phyloP scores from a whole-genome alignment of 2,329 filamentous ascomycete species.

The Colletotrichum liriopes region DNA sequence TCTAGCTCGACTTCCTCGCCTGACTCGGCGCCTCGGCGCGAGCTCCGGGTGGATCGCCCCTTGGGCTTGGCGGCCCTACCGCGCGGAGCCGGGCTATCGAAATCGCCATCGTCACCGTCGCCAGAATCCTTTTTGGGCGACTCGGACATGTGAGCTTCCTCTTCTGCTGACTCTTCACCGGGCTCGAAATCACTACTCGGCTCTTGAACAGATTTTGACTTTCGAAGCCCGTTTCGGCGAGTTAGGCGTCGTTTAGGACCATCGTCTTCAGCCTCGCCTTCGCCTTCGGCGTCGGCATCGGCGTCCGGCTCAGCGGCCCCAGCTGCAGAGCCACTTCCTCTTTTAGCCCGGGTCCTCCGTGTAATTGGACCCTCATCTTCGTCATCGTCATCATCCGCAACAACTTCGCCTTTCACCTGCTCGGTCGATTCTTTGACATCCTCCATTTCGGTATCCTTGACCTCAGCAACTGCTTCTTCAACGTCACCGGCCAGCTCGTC shows the following conservation, averaged over 20 bases:
- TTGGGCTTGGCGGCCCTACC: slow-evolving; percentile 60
- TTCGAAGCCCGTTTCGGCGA: slow-evolving; percentile 59
- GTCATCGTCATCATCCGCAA: slow-evolving; percentile 59
- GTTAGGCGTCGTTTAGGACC: slow-evolving; percentile 64
- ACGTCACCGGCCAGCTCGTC: slow-evolving; percentile 57
- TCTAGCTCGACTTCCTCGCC: slow-evolving; percentile 73
- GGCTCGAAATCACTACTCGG: slow-evolving; percentile 75
- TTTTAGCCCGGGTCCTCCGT: slow-evolving; percentile 60
- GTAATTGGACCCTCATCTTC: slow-evolving; percentile 66
- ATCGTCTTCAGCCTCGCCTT: slow-evolving; percentile 46
- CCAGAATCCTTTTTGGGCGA: slow-evolving; percentile 55
- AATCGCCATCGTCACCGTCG: slow-evolving; percentile 59
- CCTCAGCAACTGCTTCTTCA: slow-evolving; percentile 48
- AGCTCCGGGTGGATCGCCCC: slow-evolving; percentile 61
- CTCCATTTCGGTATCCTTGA: slow-evolving; percentile 43
- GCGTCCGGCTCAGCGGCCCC: slow-evolving; percentile 49
- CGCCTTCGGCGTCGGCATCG: slow-evolving; percentile 46
- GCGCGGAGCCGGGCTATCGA: slow-evolving; percentile 65
- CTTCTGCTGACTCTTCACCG: slow-evolving; percentile 70
- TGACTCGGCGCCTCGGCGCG: slow-evolving; percentile 67
- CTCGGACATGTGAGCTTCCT: slow-evolving; percentile 62
- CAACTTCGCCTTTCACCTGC: slow-evolving; percentile 51
- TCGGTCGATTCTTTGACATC: slow-evolving; percentile 49
- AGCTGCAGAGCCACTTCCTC: slow-evolving; percentile 51
- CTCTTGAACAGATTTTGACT: slow-evolving; percentile 65